These are phyloP conservation scores for Neodidymelliopsis sp. DNA, from an alignment of 2,329 filamentous ascomycete genomes.

Conservation along the genomic window DNA sequence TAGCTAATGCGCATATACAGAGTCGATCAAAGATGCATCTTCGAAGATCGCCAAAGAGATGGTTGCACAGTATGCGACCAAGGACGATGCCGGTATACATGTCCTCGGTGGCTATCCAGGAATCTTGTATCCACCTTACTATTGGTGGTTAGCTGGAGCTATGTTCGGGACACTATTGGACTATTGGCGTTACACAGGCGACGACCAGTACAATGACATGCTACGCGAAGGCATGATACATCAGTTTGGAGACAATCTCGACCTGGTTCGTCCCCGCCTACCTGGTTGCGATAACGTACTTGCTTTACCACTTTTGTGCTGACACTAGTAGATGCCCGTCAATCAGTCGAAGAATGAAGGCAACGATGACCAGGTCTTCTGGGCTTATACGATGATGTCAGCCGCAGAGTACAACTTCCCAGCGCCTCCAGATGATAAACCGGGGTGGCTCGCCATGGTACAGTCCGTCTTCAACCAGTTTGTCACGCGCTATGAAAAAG, in stretches of 20 bases:
- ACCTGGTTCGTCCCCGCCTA: conserved; percentile 33
- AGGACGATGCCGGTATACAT: conserved; percentile 54
- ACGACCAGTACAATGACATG: conserved; percentile 73
- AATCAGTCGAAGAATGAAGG: conserved; percentile 53
- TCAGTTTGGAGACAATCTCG: conserved; percentile 41
- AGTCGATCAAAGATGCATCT: conserved; percentile 57
- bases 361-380: conserved; percentile 67
- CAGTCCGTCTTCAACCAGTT: conserved; percentile 51
- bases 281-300: background rate
- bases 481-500: conserved; percentile 41
- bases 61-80: conserved; percentile 61
- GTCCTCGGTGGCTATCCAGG: conserved; percentile 53
- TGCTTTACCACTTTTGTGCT: background rate
- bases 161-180: conserved; percentile 76
- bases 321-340: conserved; percentile 36
- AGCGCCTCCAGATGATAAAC: conserved; percentile 49
- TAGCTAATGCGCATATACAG: conserved; percentile 25
- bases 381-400: conserved; percentile 64
- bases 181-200: conserved; percentile 85
- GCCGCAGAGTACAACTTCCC: conserved; percentile 62
- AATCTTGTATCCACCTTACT: conserved; percentile 58
- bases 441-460: conserved; percentile 55
- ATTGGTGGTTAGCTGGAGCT: conserved; percentile 77
- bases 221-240: conserved; percentile 59
- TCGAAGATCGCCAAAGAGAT: conserved; percentile 56